Base-by-base conservation (phyloP, 1,284 basidiomycete species). In the Ceratobasidium sp. region DNA sequence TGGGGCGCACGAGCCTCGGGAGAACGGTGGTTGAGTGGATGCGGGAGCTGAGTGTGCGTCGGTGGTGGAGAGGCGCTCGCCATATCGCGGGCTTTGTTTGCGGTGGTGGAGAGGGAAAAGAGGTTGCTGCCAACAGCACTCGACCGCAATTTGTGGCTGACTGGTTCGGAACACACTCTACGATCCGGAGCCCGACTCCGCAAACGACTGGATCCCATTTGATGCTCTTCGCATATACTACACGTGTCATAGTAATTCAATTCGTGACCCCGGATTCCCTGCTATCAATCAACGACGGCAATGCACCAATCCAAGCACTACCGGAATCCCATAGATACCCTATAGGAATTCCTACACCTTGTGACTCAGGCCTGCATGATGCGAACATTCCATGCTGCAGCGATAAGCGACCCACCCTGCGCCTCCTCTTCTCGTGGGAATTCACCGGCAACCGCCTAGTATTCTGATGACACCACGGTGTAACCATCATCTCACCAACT, bases 1-100 rank as follows among this genome's bases (percentile, higher is more conserved):
- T 62, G 58, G 6, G 57, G 13, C 25, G 56, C 20, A 17, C 56
- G 22, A 20, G 58, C 58, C 8, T 62, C 57, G 57, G 60, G 60
- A 22, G 60, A 52, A 34, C 49, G 60, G 32, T 55, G 64, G 64
- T 43, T 67, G 50, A 45, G 52, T 4, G 64, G 52, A 25, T 67
- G 50, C 22, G 52, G 64, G 35, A 67, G 52, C 40, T 42, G 34
- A 27, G 52, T 34, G 52, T 67, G 64, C 8, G 27, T 34, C 8
- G 42, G 49, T 12, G 64, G 52, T 10, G 64, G 50, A 54, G 50
- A 35, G 47, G 62, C 49, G 40, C 52, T 67, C 1, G 64, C n/a
- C 64, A 65, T 65, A 35, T n/a, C 34, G 34, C 57, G 57, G 57
- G 45, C 13, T 62, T 62, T 62, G 60, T 53, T 50, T 65, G 49